phyloP scores from a whole-genome alignment of 1,284 basidiomycete genomes.

The Termitomyces sp. region DNA sequence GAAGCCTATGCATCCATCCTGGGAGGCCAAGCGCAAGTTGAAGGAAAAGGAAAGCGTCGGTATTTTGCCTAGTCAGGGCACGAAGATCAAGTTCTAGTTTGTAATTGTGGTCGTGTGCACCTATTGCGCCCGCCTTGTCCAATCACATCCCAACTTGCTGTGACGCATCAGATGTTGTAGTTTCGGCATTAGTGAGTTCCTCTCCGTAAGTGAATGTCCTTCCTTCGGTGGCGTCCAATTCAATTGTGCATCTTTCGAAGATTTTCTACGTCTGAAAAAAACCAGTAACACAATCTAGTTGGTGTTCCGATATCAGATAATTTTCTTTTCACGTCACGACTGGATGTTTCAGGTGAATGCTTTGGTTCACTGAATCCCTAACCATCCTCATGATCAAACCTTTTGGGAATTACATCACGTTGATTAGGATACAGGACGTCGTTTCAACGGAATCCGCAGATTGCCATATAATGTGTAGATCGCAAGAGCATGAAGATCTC shows the following conservation, averaged over 20 bases:
- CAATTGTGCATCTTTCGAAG: not conserved
- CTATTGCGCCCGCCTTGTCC: conserved; percentile 1
- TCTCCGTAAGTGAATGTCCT: not conserved
- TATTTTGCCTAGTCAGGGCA: conserved; percentile 59
- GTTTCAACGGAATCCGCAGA: too few relatives aligned
- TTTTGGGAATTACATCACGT: too few relatives aligned
- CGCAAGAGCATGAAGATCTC: too few relatives aligned
- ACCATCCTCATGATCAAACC: too few relatives aligned
- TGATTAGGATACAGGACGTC: too few relatives aligned
- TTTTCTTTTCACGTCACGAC: not conserved
- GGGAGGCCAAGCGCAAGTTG: conserved; percentile 83
- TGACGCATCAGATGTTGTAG: not conserved
- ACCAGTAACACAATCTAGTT: not conserved
- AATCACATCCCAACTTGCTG: conserved; percentile 2
- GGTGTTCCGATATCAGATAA: not conserved
- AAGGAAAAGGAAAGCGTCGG: conserved; percentile 58
- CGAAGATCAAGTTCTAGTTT: conserved; percentile 59
- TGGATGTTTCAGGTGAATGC: too few relatives aligned
- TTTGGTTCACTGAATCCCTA: too few relatives aligned
- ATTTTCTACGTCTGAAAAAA: not conserved
- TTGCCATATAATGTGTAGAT: too few relatives aligned
- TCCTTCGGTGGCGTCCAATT: not conserved
- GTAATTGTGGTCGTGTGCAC: conserved; percentile 14
- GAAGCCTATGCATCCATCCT: conserved; percentile 78
- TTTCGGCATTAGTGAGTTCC: not conserved